Conservation (phyloP, 768 basidiomycete genomes). For the Coprinopsis marcescibilis region DNA sequence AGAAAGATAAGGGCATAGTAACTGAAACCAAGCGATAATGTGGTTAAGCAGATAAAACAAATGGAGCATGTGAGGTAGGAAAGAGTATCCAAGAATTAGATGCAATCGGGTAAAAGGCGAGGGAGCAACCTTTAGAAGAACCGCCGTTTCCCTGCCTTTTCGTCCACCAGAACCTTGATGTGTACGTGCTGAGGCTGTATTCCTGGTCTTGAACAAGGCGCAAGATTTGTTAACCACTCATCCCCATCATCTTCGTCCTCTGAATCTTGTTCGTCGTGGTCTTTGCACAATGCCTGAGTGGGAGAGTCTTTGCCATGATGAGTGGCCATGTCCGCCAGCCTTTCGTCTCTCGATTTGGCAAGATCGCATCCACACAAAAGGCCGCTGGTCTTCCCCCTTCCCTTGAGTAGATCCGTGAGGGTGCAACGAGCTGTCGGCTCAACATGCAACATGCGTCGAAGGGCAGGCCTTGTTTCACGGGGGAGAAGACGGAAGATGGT, state of each 20-base stretch:
- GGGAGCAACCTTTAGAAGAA: constrained; percentile 49
- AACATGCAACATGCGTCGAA: constrained; percentile 91
- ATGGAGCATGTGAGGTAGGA: neutral
- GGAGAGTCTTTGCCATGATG: constrained; percentile 3
- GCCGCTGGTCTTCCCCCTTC: constrained; percentile 66
- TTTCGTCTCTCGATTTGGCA: constrained; percentile 14
- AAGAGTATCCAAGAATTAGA: constrained; percentile 5
- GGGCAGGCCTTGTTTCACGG: constrained; percentile 82
- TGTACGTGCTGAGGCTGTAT: constrained; percentile 54
- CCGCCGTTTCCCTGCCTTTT: constrained; percentile 61
- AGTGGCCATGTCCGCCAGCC: constrained; percentile 4
- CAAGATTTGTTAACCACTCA: constrained; percentile 77
- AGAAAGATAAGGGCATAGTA: neutral
- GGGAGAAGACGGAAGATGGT: constrained; percentile 96
- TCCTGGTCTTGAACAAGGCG: constrained; percentile 53
- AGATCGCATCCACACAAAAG: constrained; percentile 75
- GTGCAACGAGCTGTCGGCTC: constrained; percentile 89
- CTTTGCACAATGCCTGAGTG: neutral
- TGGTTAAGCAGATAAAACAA: neutral
- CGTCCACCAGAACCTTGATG: constrained; percentile 68
- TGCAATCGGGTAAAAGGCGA: neutral
- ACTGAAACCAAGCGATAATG: neutral
- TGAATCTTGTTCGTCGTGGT: constrained; percentile 27
- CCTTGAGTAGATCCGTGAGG: constrained; percentile 84
- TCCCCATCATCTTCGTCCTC: constrained; percentile 81